Evolutionary conservation across 2,329 filamentous ascomycete genomes (phyloP).

Genomic region (Monilinia fructicola): DNA sequence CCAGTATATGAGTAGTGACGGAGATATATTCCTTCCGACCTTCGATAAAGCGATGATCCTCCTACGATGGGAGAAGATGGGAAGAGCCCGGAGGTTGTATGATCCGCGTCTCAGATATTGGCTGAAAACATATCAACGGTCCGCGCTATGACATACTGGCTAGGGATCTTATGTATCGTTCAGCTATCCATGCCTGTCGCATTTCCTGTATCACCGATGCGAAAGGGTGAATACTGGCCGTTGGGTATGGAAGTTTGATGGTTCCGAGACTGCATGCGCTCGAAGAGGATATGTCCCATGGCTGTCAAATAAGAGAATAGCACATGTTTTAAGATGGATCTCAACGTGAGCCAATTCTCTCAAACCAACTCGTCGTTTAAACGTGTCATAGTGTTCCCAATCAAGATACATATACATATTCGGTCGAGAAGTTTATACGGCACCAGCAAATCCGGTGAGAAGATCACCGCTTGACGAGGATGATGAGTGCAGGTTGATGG

Average conservation of each 20-base stretch:
- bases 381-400: not conserved
- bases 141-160: slow-evolving; percentile 6
- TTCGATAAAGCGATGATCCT: not conserved
- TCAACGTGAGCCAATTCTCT: not conserved
- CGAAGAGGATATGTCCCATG: not conserved
- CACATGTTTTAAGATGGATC: not conserved
- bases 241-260: slow-evolving; percentile 1
- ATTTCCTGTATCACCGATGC: not conserved
- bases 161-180: not conserved
- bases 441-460: not conserved
- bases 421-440: not conserved
- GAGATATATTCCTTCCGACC: not conserved
- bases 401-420: too few species aligned
- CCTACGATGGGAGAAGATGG: not conserved
- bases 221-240: not conserved
- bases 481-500: not conserved
- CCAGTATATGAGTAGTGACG: not conserved
- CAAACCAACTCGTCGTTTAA: not conserved
- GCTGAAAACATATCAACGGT: not conserved
- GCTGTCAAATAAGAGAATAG: slow-evolving; percentile 9
- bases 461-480: not conserved
- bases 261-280: not conserved
- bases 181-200: not conserved
- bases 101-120: slow-evolving; percentile 22
- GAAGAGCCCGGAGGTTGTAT: slow-evolving; percentile 2